Evolutionary conservation across 106 monocot genomes (phyloP), one percentile per base, ranked within the genome.

Genomic region (Dendrobium huoshanense): DNA sequence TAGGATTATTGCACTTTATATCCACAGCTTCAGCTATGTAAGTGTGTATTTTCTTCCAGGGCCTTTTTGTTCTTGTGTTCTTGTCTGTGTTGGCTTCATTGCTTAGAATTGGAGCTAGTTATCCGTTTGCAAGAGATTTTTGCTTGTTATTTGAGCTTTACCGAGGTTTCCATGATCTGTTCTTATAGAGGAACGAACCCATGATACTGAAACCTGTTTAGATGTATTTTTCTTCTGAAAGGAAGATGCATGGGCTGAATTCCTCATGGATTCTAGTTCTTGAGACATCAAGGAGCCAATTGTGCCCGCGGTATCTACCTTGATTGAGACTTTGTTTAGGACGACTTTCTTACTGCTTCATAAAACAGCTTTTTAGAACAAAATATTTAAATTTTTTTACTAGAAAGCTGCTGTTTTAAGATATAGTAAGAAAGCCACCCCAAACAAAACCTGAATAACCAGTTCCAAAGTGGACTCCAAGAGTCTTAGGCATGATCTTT

Each of bases 1-100:
- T 88, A 13, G 91, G 96, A 77, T 91, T 93, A 80, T 75, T 84
- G 89, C 93, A 93, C 75, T 90, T 93, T 2, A 93, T 22, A 33
- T 75, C 75, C 75, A 75, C 75, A 75, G 45, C 44, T 75, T 75
- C 44, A 43, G 47, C 75, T 79, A 83, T 41, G 80, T 80, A 40
- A 83, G 27, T 8, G 19, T 20, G 44, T 22, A 20, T 17, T 75
- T 75, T 75, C 72, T 72, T 72, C 6, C 37, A 5, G 15, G 0
- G 72, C 9, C 1, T 17, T 55, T 55, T 11, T 3, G 3, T n/a
- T 19, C n/a, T 45, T 9, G 42, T 22, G 2, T 45, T 42, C 75
- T 45, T 75, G 45, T 19, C 75, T n/a, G 17, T 20, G 20, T 44
- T 75, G 19, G 75, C 44, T 44, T 24, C 75, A 55, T n/a, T 16